Base-by-base conservation (phyloP, 129 eudicot species). In the Logfia minima region DNA sequence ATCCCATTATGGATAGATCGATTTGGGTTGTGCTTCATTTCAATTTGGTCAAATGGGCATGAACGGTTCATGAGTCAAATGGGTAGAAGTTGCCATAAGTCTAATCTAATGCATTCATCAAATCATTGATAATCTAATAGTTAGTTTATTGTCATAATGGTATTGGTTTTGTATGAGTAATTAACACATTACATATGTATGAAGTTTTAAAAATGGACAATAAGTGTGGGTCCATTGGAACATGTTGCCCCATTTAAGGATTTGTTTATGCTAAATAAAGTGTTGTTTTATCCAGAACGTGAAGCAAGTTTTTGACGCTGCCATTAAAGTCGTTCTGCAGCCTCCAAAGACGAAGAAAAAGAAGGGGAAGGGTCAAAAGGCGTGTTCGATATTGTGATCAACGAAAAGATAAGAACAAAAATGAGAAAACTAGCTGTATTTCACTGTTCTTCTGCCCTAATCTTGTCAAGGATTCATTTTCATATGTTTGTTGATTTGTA, bases 301-400 rank as follows among this genome's bases (percentile, higher is more conserved):
- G 74, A 92, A 92, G 86, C 86, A 81, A 56, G 97, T 91, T 69
- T 91, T 91, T 68, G 97, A 91, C 78, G 94, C 94, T 74, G 97
- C 97, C 56, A 92, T 92, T 73, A 92, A 92, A 80, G 97, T 92
- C 22, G 97, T 92, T 79, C 91, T 92, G 71, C 89, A 84, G 81
- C 97, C 97, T 66, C 97, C 97, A 43, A 92, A 92, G 87, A 72
- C 66, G 21, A 89, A 89, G 92, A 92, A 92, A 51, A 92, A 92
- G 92, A 89, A 89, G 71, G 87, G 89, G 60, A 92, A 87, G 83
- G 85, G 80, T 68, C 97, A 91, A 79, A 92, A 92, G 79, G 91
- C 89, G 4, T 92, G 97, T 80, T 89, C 92, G 43, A 92, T 92
- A 82, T 85, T 92, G 91, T 92, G 84, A 92, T 85, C 75, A 77